Evolutionary conservation across 2,329 filamentous ascomycete genomes (phyloP), one percentile per base, ranked within the genome.

Genomic region (Microcera coccophila): DNA sequence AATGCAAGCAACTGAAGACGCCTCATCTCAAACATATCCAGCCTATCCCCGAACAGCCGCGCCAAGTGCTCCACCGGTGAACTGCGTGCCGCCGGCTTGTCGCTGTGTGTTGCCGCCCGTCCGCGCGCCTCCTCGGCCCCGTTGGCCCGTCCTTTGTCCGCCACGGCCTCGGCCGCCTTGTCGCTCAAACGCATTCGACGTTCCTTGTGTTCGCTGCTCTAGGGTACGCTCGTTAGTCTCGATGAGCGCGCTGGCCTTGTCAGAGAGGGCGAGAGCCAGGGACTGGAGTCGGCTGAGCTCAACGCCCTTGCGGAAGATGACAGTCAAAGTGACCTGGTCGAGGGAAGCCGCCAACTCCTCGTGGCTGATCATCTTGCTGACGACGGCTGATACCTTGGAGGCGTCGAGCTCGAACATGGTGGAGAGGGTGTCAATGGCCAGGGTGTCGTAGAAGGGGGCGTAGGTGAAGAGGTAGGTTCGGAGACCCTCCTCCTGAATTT

Each of bases 341-440:
- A 98, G 82, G 28, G 93, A 94, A 33, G 93, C 93, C 9, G 87
- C 88, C 38, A 98, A 84, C 70, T 98, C 93, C 71, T 98, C 93
- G 74, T 98, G 93, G 61, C 90, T 95, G 68, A 98, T 97, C 93
- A 98, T 98, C 76, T 95, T 95, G 78, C 89, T 95, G 62, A 98
- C 83, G 42, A 98, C 84, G 26, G 93, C 90, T n/a, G 87, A 77
- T 39, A 96, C 90, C 79, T 97, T 97, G 72, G 85, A 81, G 57
- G 85, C 75, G 44, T 90, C 80, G 18, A 98, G 84, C 71, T 98
- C 93, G 68, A 98, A 98, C 93, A 98, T 98, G 54, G 74, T 76
- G 50, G 89, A 85, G 48, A 98, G 79, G 18, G 90, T 94, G 54
- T 81, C 76, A 57, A 96, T 78, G 47, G 90, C 85, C 47, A 98